A percentile compares a stretch with the other conserved stretches of the same genome.
These are phyloP conservation scores for Suillus alpinus DNA, from an alignment of 768 basidiomycete genomes.

Conservation along the genomic window DNA sequence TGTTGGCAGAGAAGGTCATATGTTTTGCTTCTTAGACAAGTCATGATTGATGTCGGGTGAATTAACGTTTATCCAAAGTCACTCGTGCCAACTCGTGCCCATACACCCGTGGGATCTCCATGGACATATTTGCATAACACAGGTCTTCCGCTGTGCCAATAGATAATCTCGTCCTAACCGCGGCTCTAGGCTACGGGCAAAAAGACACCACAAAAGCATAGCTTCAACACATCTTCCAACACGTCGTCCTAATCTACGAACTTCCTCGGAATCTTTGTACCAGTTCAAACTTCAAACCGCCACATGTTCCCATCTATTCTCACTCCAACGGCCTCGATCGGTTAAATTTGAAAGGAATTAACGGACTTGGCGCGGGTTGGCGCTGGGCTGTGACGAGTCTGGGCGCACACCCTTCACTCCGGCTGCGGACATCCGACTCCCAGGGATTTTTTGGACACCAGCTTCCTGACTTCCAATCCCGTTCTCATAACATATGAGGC, in stretches of 20 bases:
- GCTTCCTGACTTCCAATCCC: not conserved
- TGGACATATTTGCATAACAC: not conserved
- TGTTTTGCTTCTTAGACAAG: not conserved
- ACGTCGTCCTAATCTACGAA: not conserved
- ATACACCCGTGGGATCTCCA: constrained; percentile 2
- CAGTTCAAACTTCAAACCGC: too few relatives aligned
- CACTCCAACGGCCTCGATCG: not conserved
- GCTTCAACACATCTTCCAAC: not conserved
- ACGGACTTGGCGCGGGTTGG: not conserved
- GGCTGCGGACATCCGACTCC: constrained; percentile 2
- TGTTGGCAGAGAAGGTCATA: not conserved
- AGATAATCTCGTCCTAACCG: not conserved
- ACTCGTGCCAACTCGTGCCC: not conserved
- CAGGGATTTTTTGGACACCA: not conserved
- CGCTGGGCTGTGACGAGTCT: constrained; percentile 1
- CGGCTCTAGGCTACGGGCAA: not conserved
- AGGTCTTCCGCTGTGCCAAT: not conserved
- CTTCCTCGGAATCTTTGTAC: not conserved
- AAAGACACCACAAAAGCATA: not conserved
- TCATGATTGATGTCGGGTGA: constrained; percentile 3
- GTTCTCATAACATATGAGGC: not conserved
- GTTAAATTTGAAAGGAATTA: not conserved
- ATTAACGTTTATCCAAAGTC: not conserved
- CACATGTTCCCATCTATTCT: not conserved
- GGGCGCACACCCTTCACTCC: constrained; percentile 1